phyloP scores from a whole-genome alignment of 2,329 filamentous ascomycete genomes.

The Colletotrichum gloeosporioides region DNA sequence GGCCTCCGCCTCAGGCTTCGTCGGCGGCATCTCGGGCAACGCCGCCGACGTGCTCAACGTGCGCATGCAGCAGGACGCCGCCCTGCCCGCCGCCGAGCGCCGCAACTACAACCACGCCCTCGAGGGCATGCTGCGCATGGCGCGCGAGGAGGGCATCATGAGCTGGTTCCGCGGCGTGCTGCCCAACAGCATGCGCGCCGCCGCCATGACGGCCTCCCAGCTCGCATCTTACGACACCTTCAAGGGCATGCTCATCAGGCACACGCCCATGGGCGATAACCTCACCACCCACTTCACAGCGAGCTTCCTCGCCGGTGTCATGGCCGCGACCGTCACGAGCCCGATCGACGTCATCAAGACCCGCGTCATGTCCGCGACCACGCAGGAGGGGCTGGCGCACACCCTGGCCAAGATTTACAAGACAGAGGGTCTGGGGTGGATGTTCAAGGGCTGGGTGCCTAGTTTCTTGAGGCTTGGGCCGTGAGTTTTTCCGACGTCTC shows the following conservation, averaged over 20 bases:
- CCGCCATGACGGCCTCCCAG: constrained; percentile 88
- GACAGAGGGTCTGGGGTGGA: constrained; percentile 77
- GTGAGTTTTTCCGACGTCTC: constrained; percentile 44
- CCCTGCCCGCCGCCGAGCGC: constrained; percentile 74
- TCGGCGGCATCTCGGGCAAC: constrained; percentile 90
- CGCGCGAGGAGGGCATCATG: constrained; percentile 77
- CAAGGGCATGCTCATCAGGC: constrained; percentile 71
- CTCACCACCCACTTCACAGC: constrained; percentile 81
- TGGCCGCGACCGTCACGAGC: constrained; percentile 83
- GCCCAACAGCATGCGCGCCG: constrained; percentile 81
- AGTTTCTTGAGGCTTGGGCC: constrained; percentile 70
- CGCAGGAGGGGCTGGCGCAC: constrained; percentile 57
- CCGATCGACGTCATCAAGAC: constrained; percentile 93
- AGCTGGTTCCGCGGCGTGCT: constrained; percentile 85
- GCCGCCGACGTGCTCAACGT: constrained; percentile 97
- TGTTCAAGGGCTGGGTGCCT: constrained; percentile 92
- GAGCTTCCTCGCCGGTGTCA: constrained; percentile 79
- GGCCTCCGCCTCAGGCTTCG: constrained; percentile 81
- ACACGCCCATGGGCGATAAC: constrained; percentile 72
- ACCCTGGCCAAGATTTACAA: constrained; percentile 72
- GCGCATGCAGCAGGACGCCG: constrained; percentile 93
- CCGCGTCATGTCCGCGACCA: constrained; percentile 75
- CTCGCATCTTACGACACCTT: constrained; percentile 85
- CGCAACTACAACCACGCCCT: constrained; percentile 91
- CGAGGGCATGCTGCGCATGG: constrained; percentile 86